Base-by-base conservation (phyloP, 2,329 filamentous ascomycete species). In the Ophiocordyceps polyrhachis-furcata region DNA sequence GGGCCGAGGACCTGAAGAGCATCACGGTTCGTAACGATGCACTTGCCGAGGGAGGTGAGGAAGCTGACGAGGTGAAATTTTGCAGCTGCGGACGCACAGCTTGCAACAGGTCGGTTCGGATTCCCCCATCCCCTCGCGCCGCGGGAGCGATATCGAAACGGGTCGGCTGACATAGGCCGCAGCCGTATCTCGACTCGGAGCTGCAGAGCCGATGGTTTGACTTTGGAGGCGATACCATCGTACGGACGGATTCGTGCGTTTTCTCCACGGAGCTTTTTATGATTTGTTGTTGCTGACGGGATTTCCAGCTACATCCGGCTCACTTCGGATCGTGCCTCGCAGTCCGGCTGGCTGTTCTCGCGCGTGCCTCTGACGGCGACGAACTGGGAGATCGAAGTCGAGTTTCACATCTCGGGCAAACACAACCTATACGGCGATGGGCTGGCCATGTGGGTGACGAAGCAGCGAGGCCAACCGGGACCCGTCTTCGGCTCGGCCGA, bases 141-240 rank as follows among this genome's bases (percentile, higher is more conserved):
- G 21, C 6, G 21, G 21, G 21, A 14, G 13, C 29, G 4, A 31
- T 31, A 3, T 14, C 9, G 13, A 31, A 8, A n/a, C 1, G 32
- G 6, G 5, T 29, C 23, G 41, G 48, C 51, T 52, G 44, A 51
- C 49, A 11, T 13, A 13, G 32, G 32, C 15, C 44, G 50, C 58
- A 95, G 83, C 91, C 91, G 49, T 98, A 95, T 66, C 78, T 98
- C 55, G 91, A 98, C 67, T 91, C 87, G 49, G 91, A 96, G 63
- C 88, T 96, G 81, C 83, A 93, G 68, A 94, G 85, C 68, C 81
- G 91, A 60, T 98, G 91, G 89, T 98, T 89, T 66, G 91, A 98
- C 68, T 98, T 93, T 74, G 91, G 91, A 60, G 91, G 89, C 59
- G 87, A 94, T 67, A 86, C 89, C 38, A 81, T 98, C 55, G 74